A percentile compares a stretch with the other conserved stretches of the same genome.
Conservation (phyloP, 148 eudicot genomes). For the Silene uniflora region DNA sequence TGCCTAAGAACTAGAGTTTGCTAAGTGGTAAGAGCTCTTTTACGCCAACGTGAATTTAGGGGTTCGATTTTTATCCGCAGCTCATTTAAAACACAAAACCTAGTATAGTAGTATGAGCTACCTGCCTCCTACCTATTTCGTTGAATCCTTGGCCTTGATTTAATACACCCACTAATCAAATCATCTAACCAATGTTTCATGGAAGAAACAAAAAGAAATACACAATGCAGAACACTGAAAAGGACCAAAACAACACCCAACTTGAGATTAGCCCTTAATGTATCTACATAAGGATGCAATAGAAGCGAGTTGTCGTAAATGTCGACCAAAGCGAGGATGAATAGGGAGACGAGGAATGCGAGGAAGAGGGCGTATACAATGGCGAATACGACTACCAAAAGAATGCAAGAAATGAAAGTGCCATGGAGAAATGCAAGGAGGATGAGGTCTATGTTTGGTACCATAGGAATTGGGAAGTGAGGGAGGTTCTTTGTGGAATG, state of each 20-base stretch:
- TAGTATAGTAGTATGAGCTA: background rate
- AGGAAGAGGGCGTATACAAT: conserved; percentile 30
- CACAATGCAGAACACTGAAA: conserved; percentile 14
- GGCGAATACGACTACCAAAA: conserved; percentile 35
- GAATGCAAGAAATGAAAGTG: conserved; percentile 40
- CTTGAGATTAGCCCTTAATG: conserved; percentile 31
- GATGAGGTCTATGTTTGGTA: conserved; percentile 45
- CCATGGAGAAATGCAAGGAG: conserved; percentile 54
- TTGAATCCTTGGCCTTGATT: background rate
- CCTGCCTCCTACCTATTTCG: background rate
- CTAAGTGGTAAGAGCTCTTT: too few relatives aligned
- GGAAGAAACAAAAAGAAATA: background rate
- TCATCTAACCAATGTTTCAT: background rate
- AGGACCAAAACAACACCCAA: conserved; percentile 37
- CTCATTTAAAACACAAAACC: too few relatives aligned
- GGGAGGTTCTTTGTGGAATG: background rate
- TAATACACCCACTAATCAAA: background rate
- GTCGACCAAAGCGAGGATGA: conserved; percentile 29
- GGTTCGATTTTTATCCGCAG: too few relatives aligned
- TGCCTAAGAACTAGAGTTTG: too few relatives aligned
- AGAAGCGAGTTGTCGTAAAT: conserved; percentile 18
- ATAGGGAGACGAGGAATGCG: conserved; percentile 33
- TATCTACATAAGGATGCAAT: conserved; percentile 19
- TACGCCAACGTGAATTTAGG: too few relatives aligned
- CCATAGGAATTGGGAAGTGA: conserved; percentile 22